Evolutionary conservation across 345 rosid genomes (phyloP), one percentile per base, ranked within the genome.

Genomic region (Populus simonii): DNA sequence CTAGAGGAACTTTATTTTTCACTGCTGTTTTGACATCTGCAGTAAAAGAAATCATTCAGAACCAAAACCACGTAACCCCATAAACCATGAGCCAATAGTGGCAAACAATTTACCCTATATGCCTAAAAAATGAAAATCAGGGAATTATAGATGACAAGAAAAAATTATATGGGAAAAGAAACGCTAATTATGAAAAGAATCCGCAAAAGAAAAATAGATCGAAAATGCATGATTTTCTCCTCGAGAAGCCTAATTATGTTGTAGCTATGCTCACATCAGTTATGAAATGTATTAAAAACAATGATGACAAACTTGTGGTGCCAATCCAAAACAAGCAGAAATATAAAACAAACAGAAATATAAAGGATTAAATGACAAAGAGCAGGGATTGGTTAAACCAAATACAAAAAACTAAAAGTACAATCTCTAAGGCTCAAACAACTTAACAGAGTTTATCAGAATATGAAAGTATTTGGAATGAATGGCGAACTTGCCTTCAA

Each of bases 1-100:
- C 99, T 77, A 96, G 97, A 57, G 99, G 99, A 83, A 94, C 99
- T 92, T 96, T 96, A 78, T 96, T 94, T 89, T 96, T 96, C 53
- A 84, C 83, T 38, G 97, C 92, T 8, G 92, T 86, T 89, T 85
- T 92, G 77, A 96, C 85, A 86, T 96, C 99, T 96, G 93, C 81
- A 87, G 79, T 67, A 69, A 79, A 72, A 82, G 74, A 35, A 84
- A 23, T 66, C 31, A 74, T 35, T 55, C 53, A 77, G 38, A 45
- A 80, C 59, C n/a, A 49, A 25, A n/a, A 7, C 1, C 27, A 9
- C 10, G 6, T 9, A 59, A 59, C 63, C 63, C 27, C 23, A 12
- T 68, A 71, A 70, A 70, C 38, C 61, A 31, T 36, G 70, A n/a
- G 23, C 15, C 6, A 59, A 23, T 23, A 59, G 63, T n/a, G 13